Evolutionary conservation across 2,329 filamentous ascomycete species (phyloP).

Genomic region (Colletotrichum sp.): DNA sequence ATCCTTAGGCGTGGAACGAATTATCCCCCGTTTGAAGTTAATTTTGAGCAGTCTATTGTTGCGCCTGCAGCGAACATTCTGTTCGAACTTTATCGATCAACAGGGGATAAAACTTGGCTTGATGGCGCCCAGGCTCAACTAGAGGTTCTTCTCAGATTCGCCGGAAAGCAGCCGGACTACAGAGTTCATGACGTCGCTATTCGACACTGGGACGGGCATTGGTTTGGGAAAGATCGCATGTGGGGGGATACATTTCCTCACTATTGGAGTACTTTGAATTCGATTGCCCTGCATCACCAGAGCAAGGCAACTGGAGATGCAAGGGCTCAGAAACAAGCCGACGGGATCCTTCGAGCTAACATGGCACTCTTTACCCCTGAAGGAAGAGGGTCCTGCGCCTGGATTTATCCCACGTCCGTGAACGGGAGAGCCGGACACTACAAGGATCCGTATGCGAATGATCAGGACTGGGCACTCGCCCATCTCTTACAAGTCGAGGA

Average conservation of each 20-base stretch:
- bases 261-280: slow-evolving; percentile 20
- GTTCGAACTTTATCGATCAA: slow-evolving; percentile 53
- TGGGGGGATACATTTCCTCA: slow-evolving; percentile 21
- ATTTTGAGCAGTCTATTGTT: slow-evolving; percentile 20
- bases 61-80: slow-evolving; percentile 32
- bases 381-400: slow-evolving; percentile 12
- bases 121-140: slow-evolving; percentile 21
- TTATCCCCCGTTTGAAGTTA: slow-evolving; percentile 18
- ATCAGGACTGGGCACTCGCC: slow-evolving; percentile 16
- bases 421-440: slow-evolving; percentile 11
- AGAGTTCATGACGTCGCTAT: slow-evolving; percentile 17
- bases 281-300: slow-evolving; percentile 12
- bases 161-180: slow-evolving; percentile 19
- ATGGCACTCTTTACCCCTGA: slow-evolving; percentile 11
- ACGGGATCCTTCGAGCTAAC: slow-evolving; percentile 5
- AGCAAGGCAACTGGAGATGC: neutral
- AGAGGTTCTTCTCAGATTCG: slow-evolving; percentile 8
- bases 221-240: slow-evolving; percentile 20
- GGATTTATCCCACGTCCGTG: slow-evolving; percentile 16
- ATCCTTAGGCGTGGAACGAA: neutral
- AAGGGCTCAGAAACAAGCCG: neutral
- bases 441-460: slow-evolving; percentile 17
- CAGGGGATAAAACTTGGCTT: slow-evolving; percentile 42
- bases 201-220: slow-evolving; percentile 19
- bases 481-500: slow-evolving; percentile 16